These are phyloP conservation scores for Mallotus repandus DNA, from an alignment of 441 rosid species.

Conservation along the genomic window DNA sequence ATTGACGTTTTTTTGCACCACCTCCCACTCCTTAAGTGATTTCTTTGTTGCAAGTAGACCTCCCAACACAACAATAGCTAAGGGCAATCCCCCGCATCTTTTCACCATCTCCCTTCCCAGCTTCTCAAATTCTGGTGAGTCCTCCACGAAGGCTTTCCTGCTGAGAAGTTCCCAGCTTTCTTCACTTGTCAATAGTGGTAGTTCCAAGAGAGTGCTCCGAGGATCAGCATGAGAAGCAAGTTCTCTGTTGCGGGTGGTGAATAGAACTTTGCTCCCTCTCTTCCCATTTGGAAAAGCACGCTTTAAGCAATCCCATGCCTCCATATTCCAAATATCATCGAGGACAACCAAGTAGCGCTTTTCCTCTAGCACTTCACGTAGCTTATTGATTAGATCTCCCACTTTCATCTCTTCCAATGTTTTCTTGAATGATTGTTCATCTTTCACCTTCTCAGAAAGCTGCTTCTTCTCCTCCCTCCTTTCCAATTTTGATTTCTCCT, in stretches of 20 bases:
- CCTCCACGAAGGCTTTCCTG: constrained; percentile 24
- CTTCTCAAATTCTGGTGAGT: background rate
- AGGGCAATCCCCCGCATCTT: too few species aligned
- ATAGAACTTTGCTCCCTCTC: constrained; percentile 31
- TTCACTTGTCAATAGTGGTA: constrained; percentile 21
- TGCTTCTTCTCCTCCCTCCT: too few species aligned
- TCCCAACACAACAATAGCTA: too few species aligned
- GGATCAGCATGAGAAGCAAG: constrained; percentile 30
- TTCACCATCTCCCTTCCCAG: too few species aligned
- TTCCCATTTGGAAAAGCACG: constrained; percentile 25
- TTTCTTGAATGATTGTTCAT: too few species aligned
- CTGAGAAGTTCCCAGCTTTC: constrained; percentile 34
- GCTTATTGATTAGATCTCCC: constrained; percentile 20
- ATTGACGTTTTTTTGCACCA: too few species aligned
- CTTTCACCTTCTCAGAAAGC: background rate
- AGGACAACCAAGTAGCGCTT: constrained; percentile 36
- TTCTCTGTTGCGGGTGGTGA: constrained; percentile 29
- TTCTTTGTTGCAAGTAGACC: too few species aligned
- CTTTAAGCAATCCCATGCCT: constrained; percentile 27
- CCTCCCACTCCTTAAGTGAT: too few species aligned
- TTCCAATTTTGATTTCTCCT: too few species aligned
- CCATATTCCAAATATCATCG: constrained; percentile 33
- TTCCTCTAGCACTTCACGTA: constrained; percentile 18
- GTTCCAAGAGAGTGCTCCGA: constrained; percentile 22
- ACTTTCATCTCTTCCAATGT: constrained; percentile 23